A percentile compares a stretch with the other conserved stretches of the same genome.
These are phyloP conservation scores for Myxozyma melibiosi DNA, from an alignment of 805 yeast genomes.

Conservation along the genomic window DNA sequence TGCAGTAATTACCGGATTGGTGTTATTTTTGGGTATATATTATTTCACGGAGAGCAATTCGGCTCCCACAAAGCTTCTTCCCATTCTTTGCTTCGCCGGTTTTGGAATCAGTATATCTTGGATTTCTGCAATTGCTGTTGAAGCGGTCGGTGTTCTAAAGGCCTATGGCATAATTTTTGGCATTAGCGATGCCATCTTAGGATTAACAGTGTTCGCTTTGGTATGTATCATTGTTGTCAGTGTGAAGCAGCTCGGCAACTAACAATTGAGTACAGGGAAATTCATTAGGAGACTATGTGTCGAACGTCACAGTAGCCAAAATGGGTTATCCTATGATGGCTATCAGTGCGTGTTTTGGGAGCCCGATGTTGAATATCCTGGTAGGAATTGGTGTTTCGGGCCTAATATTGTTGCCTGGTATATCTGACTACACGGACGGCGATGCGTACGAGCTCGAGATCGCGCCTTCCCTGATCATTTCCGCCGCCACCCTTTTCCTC, in stretches of 20 bases:
- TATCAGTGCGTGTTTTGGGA: conserved; percentile 92
- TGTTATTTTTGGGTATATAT: neutral
- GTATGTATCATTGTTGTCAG: conserved; percentile 1
- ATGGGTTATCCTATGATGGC: conserved; percentile 90
- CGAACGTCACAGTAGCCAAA: conserved; percentile 76
- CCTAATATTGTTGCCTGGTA: conserved; percentile 46
- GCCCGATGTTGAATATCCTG: conserved; percentile 77
- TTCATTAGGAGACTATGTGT: conserved; percentile 85
- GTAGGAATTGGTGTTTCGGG: conserved; percentile 83
- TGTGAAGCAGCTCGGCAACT: neutral
- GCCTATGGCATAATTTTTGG: conserved; percentile 60
- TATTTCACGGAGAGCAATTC: conserved; percentile 15
- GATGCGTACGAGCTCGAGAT: conserved; percentile 41
- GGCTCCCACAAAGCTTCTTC: conserved; percentile 19
- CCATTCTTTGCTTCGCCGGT: conserved; percentile 48
- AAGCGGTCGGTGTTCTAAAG: conserved; percentile 65
- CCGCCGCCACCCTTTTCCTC: conserved; percentile 47
- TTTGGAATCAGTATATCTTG: conserved; percentile 67
- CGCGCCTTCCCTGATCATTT: conserved; percentile 47
- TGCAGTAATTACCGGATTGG: conserved; percentile 12
- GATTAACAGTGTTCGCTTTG: conserved; percentile 84
- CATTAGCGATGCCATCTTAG: conserved; percentile 77
- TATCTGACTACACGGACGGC: conserved; percentile 21
- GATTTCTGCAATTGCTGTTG: conserved; percentile 70
- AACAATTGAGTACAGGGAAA: conserved; percentile 57